Conservation (phyloP, 768 basidiomycete species). For the Kwoniella pini region DNA sequence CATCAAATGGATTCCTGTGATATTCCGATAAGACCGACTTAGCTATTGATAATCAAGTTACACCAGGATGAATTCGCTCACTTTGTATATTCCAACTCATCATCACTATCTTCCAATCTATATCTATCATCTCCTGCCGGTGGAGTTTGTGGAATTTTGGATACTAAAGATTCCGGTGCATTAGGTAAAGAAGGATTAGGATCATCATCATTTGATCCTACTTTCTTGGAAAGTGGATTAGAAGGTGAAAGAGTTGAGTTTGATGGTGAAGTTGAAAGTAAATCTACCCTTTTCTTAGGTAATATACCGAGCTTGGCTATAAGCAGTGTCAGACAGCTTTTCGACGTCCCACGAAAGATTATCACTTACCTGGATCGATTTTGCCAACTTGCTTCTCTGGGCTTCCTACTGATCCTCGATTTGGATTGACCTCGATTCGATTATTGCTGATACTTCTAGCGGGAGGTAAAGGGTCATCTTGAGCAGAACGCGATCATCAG, state of each 20-base stretch:
- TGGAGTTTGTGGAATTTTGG: conserved; percentile 46
- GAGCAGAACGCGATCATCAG: too few species aligned
- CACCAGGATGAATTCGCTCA: conserved; percentile 27
- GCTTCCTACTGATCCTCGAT: conserved; percentile 35
- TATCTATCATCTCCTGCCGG: conserved; percentile 29
- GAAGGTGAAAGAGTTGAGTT: conserved; percentile 10
- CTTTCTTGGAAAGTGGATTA: conserved; percentile 8
- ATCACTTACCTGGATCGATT: conserved; percentile 50
- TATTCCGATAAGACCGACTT: too few species aligned
- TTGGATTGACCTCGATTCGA: conserved; percentile 17
- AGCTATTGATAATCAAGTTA: too few species aligned
- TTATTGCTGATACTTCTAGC: conserved; percentile 9
- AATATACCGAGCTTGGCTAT: conserved; percentile 54
- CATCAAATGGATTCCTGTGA: too few species aligned
- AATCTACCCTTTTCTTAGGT: conserved; percentile 51
- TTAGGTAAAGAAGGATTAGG: conserved; percentile 37
- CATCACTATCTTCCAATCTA: conserved; percentile 47
- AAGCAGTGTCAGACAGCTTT: too few species aligned
- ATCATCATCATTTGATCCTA: conserved; percentile 30
- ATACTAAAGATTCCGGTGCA: conserved; percentile 26
- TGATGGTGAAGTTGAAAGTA: conserved; percentile 46
- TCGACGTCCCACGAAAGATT: too few species aligned
- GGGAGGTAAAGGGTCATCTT: conserved; percentile 43
- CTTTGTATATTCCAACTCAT: conserved; percentile 53
- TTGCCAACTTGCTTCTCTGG: conserved; percentile 38